phyloP scores from a whole-genome alignment of 768 basidiomycete genomes.

The Leccinum rimulosum region DNA sequence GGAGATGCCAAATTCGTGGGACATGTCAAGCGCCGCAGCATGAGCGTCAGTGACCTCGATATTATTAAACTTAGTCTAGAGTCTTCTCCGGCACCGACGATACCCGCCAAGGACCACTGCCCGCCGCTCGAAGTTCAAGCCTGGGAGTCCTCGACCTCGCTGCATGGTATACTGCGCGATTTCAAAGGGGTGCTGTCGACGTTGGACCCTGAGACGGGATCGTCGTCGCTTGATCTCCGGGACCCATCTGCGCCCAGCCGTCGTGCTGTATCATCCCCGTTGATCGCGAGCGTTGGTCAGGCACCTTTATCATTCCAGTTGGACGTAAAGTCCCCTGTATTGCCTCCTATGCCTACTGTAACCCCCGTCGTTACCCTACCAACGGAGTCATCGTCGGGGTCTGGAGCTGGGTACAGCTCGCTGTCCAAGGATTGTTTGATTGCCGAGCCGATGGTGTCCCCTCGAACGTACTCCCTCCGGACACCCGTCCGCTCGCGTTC shows the following conservation, averaged over 20 bases:
- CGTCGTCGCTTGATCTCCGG: constrained; percentile 56
- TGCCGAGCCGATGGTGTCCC: constrained; percentile 30
- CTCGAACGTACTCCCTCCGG: constrained; percentile 31
- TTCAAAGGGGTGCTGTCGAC: constrained; percentile 72
- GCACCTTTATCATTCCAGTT: constrained; percentile 21
- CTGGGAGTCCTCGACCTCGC: constrained; percentile 43
- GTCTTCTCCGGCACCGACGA: constrained; percentile 36
- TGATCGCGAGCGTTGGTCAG: constrained; percentile 35
- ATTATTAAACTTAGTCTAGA: constrained; percentile 43
- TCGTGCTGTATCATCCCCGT: constrained; percentile 36
- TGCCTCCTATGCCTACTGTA: constrained; percentile 13
- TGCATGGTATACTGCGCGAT: constrained; percentile 66
- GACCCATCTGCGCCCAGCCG: constrained; percentile 63
- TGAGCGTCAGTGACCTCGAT: constrained; percentile 70
- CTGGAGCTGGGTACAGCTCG: constrained; percentile 33
- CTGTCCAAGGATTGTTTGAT: constrained; percentile 51
- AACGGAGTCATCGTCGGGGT: constrained; percentile 23
- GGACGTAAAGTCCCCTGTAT: constrained; percentile 20
- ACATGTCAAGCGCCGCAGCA: constrained; percentile 59
- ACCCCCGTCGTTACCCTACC: constrained; percentile 27
- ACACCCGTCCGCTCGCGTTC: constrained; percentile 32
- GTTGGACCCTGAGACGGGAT: constrained; percentile 52
- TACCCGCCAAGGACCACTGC: constrained; percentile 32
- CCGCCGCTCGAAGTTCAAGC: constrained; percentile 25
- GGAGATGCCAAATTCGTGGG: constrained; percentile 29